These are phyloP conservation scores for Euphorbia tirucalli DNA, from an alignment of 345 rosid genomes.

Conservation along the genomic window DNA sequence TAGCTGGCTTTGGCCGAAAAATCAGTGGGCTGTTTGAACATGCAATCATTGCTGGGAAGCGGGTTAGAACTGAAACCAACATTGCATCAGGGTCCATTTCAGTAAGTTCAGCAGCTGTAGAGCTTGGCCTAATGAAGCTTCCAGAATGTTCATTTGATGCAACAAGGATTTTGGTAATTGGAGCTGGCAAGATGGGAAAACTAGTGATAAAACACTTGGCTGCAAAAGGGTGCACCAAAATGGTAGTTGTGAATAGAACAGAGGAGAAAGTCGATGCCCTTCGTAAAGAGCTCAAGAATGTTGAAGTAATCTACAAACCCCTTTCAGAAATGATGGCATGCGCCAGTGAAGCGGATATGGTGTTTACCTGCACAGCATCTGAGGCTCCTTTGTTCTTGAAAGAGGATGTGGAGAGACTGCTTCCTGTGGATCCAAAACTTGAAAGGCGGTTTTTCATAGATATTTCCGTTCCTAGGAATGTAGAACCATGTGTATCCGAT, in stretches of 20 bases:
- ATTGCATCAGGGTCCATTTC: conserved; percentile 28
- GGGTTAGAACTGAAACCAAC: conserved; percentile 27
- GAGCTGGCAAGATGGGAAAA: conserved; percentile 31
- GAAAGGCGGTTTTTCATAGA: conserved; percentile 19
- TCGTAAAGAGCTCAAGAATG: conserved; percentile 21
- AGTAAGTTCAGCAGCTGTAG: conserved; percentile 31
- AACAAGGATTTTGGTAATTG: conserved; percentile 21
- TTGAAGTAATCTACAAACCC: conserved; percentile 22
- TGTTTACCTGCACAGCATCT: conserved; percentile 29
- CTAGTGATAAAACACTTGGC: conserved; percentile 28
- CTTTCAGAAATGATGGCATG: conserved; percentile 23
- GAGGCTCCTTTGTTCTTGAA: conserved; percentile 23
- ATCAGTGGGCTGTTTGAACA: conserved; percentile 28
- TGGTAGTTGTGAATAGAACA: conserved; percentile 25
- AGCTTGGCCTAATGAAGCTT: conserved; percentile 23
- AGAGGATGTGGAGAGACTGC: conserved; percentile 15
- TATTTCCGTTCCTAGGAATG: conserved; percentile 30
- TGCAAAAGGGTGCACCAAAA: conserved; percentile 25
- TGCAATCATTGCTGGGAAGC: conserved; percentile 28
- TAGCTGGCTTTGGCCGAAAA: conserved; percentile 23
- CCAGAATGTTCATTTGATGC: conserved; percentile 16
- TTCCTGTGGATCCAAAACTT: conserved; percentile 3
- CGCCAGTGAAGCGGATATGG: conserved; percentile 22
- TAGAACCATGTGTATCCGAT: conserved; percentile 18
- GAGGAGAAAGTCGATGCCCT: conserved; percentile 24